Conservation (phyloP, 1,139 yeast species). For the Magnusiomyces sp. region DNA sequence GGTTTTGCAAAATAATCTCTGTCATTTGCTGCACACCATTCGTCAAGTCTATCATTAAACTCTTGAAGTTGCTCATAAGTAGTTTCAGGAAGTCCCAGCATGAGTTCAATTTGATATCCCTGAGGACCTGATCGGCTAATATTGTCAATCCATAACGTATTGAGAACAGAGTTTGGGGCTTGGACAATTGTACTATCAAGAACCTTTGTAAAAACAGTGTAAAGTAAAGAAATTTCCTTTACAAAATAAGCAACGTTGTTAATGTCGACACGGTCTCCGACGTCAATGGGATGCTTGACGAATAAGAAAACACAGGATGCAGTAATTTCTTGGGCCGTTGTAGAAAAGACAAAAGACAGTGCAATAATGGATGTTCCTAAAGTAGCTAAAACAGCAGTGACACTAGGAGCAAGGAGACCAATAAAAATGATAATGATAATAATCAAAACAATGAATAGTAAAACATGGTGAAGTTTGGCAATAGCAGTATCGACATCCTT, state of each 20-base stretch:
- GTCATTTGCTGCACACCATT: conserved; percentile 29
- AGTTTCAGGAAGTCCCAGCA: conserved; percentile 34
- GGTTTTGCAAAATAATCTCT: conserved; percentile 33
- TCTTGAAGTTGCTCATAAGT: conserved; percentile 30
- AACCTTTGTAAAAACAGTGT: conserved; percentile 30
- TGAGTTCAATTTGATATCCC: conserved; percentile 24
- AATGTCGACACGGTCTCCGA: conserved; percentile 35
- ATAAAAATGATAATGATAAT: conserved; percentile 33
- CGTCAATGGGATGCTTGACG: conserved; percentile 38
- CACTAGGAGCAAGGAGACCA: conserved; percentile 37
- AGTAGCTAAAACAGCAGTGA: conserved; percentile 36
- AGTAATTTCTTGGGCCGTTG: conserved; percentile 35
- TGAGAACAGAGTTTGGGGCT: conserved; percentile 34
- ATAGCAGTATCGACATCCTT: conserved; percentile 37
- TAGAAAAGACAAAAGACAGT: conserved; percentile 34
- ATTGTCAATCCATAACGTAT: conserved; percentile 35
- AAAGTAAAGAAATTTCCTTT: conserved; percentile 32
- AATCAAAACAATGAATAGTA: conserved; percentile 30
- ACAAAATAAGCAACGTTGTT: conserved; percentile 23
- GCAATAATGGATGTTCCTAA: conserved; percentile 36
- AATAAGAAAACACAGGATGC: conserved; percentile 36
- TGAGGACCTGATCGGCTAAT: conserved; percentile 33
- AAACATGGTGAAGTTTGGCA: conserved; percentile 32
- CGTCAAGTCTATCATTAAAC: conserved; percentile 26
- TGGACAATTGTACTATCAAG: conserved; percentile 30